Conservation (phyloP, 2,329 filamentous ascomycete species). For the Aspergillus niger region DNA sequence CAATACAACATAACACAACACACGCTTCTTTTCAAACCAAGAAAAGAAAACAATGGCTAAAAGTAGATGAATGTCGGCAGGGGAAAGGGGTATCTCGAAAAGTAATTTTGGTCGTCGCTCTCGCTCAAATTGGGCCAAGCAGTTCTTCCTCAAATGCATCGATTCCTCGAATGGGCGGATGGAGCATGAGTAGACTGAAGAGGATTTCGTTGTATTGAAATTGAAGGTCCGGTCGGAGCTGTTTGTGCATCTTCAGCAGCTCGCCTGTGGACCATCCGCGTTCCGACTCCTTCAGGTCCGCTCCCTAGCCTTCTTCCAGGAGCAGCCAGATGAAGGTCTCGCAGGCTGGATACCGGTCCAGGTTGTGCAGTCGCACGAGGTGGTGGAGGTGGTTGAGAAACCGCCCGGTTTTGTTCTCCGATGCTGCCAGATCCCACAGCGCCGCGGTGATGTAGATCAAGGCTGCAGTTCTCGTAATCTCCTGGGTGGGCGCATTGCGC, state of each 20-base stretch:
- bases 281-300: constrained; percentile 38
- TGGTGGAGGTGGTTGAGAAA: constrained; percentile 34
- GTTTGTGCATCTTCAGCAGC: constrained; percentile 38
- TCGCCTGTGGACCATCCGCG: constrained; percentile 43
- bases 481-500: constrained; percentile 34
- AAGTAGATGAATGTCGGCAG: not conserved
- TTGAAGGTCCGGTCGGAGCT: constrained; percentile 39
- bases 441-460: constrained; percentile 44
- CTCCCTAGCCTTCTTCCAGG: constrained; percentile 39
- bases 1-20: too few species aligned
- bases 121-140: not conserved
- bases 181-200: constrained; percentile 40
- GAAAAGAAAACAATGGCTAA: not conserved
- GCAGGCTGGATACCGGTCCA: constrained; percentile 39
- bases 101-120: not conserved
- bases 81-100: not conserved
- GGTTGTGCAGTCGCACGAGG: constrained; percentile 32
- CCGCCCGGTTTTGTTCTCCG: constrained; percentile 32
- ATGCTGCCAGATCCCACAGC: constrained; percentile 39
- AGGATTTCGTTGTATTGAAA: constrained; percentile 45
- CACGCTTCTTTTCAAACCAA: too few species aligned
- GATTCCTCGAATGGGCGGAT: constrained; percentile 33
- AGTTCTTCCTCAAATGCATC: constrained; percentile 38
- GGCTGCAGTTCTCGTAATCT: constrained; percentile 39
- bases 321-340: constrained; percentile 46